Evolutionary conservation across 139 green algal genomes (phyloP).

Genomic region (Chlamydomonas eustigma): DNA sequence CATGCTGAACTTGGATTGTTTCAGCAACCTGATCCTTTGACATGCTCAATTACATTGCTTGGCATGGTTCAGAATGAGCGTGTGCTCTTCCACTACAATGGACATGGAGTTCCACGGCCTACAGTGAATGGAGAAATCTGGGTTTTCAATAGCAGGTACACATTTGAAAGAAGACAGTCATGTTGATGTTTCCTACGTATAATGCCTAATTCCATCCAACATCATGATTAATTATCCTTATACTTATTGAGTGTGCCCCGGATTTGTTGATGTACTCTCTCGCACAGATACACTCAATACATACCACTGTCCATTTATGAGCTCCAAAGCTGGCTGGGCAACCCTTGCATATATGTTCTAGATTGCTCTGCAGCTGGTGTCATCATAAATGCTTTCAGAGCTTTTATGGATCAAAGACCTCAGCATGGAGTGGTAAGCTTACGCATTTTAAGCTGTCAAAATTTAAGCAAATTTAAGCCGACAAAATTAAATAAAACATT

Average conservation of each 20-base stretch:
- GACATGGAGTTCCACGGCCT: constrained; percentile 94
- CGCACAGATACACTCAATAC: constrained; percentile 93
- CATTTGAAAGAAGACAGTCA: too few relatives aligned
- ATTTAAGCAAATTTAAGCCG: too few relatives aligned
- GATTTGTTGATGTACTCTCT: too few relatives aligned
- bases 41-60: too few relatives aligned
- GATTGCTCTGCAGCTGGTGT: constrained; percentile 93
- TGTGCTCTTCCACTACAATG: constrained; percentile 99
- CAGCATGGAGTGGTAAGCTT: not conserved
- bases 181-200: too few relatives aligned
- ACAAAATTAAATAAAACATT: too few relatives aligned
- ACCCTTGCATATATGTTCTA: constrained; percentile 95
- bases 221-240: too few relatives aligned
- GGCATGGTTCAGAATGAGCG: constrained; percentile 84
- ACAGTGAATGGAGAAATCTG: constrained; percentile 95
- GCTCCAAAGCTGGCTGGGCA: constrained; percentile 85
- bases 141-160: constrained; percentile 87
- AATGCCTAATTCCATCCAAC: too few relatives aligned
- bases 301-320: constrained; percentile 98
- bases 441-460: too few relatives aligned
- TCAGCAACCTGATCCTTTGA: too few relatives aligned
- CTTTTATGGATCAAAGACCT: constrained; percentile 44
- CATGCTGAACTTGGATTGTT: too few relatives aligned
- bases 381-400: constrained; percentile 79
- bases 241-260: too few relatives aligned